These are phyloP conservation scores for Chloris gayana DNA, from an alignment of 176 grass and related monocot species.

Conservation along the genomic window DNA sequence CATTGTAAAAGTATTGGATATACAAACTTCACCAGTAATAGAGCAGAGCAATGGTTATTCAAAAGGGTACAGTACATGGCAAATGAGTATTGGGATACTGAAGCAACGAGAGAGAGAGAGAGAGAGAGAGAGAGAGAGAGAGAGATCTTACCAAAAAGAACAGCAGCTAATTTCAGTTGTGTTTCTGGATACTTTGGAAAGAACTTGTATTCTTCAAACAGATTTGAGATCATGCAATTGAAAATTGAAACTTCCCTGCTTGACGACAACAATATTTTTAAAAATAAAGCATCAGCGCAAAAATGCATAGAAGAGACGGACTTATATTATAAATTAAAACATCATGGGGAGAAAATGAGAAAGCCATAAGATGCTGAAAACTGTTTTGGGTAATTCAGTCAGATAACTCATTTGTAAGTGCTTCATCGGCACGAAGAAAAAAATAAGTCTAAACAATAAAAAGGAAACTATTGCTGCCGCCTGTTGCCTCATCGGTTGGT, in stretches of 20 bases:
- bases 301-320: slow-evolving; percentile 26
- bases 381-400: slow-evolving; percentile 3
- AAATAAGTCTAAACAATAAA: neutral
- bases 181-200: slow-evolving; percentile 94
- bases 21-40: slow-evolving; percentile 18
- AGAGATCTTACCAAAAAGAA: slow-evolving; percentile 79
- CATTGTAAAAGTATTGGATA: slow-evolving; percentile 1
- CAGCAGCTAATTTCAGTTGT: slow-evolving; percentile 82
- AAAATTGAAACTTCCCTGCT: slow-evolving; percentile 77
- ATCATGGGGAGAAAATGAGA: slow-evolving; percentile 11
- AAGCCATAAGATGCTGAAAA: neutral
- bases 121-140: slow-evolving; percentile 24
- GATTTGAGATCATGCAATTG: slow-evolving; percentile 83
- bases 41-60: neutral
- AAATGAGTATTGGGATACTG: slow-evolving; percentile 12
- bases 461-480: neutral
- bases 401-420: slow-evolving; percentile 15
- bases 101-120: slow-evolving; percentile 11
- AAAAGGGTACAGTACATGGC: slow-evolving; percentile 12
- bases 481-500: neutral
- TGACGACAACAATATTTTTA: slow-evolving; percentile 38
- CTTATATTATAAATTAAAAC: slow-evolving; percentile 25
- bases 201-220: slow-evolving; percentile 99
- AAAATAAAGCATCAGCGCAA: slow-evolving; percentile 22
- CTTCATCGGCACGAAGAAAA: neutral